Conservation (phyloP, 805 yeast species). For the Clavispora carvajalis region DNA sequence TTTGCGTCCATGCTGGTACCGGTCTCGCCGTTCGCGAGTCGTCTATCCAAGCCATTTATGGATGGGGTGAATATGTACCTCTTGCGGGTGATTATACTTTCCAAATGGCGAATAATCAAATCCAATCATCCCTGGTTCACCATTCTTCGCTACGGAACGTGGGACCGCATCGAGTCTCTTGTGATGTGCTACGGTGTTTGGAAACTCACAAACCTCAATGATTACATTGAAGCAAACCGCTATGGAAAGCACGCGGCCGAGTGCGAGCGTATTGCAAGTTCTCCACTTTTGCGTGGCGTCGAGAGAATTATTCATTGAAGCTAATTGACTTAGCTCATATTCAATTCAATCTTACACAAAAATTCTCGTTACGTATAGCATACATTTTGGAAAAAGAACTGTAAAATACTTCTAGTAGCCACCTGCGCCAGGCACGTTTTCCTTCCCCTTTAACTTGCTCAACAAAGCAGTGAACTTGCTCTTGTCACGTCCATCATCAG, state of each 20-base stretch:
- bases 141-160: constrained; percentile 19
- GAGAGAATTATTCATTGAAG: constrained; percentile 7
- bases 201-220: constrained; percentile 35
- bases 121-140: constrained; percentile 34
- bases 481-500: constrained; percentile 55
- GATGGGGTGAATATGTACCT: constrained; percentile 29
- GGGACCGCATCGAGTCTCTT: constrained; percentile 30
- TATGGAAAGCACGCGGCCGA: constrained; percentile 7
- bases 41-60: constrained; percentile 21
- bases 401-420: constrained; percentile 38
- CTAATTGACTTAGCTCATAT: background rate
- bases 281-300: constrained; percentile 12
- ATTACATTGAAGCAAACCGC: constrained; percentile 19
- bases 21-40: constrained; percentile 15
- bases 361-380: background rate
- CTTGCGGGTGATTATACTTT: constrained; percentile 28
- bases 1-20: constrained; percentile 19
- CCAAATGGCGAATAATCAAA: constrained; percentile 39
- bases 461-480: constrained; percentile 64
- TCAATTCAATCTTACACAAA: background rate
- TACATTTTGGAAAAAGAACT: background rate
- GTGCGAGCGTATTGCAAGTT: constrained; percentile 7
- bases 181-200: constrained; percentile 32
- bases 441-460: constrained; percentile 61
- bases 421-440: constrained; percentile 71